Evolutionary conservation across 306 rosid genomes (phyloP), one percentile per base, ranked within the genome.

Genomic region (Calophaca sinica): DNA sequence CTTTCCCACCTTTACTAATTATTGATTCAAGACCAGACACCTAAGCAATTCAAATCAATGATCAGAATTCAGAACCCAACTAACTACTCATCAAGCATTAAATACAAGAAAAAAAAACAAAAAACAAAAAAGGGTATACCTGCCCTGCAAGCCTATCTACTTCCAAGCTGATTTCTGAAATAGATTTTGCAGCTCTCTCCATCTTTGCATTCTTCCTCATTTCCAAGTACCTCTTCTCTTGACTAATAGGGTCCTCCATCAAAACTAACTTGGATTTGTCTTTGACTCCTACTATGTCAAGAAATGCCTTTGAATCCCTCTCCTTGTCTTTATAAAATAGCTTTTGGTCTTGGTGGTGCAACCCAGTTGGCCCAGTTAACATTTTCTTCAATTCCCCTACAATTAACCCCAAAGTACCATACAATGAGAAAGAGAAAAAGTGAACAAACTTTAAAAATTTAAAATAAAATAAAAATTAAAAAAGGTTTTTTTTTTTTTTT

Each of bases 291-390:
- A 84, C 78, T 44, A 76, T 84, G 78, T 93, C 98, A 33, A 93
- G 90, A 60, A 91, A 93, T 0, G 87, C 91, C 62, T 88, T 93
- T 6, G 98, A 93, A 82, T 91, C 97, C 73, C 98, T 91, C 84
- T 93, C 98, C 9, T 84, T 93, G 74, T 88, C 90, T 74, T 93
- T 93, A 58, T 79, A 93, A 39, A 84, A 75, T 76, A 93, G 78
- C 86, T 93, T 91, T 86, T 91, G 97, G 82, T 93, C 98, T 80
- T 86, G 82, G 62, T 93, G 97, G 81, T 93, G 96, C 52, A 93
- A 74, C 41, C 98, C 97, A 3, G 98, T 93, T 29, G 96, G 90
- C 57, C 89, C 93, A 12, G 74, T 79, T 75, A 93, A 54, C 91
- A 89, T 84, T 81, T 93, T 93, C 92, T 93, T 93, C 93, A 93